Conservation (phyloP, 495 filamentous ascomycete genomes). For the Hypomontagnella monticulosa region DNA sequence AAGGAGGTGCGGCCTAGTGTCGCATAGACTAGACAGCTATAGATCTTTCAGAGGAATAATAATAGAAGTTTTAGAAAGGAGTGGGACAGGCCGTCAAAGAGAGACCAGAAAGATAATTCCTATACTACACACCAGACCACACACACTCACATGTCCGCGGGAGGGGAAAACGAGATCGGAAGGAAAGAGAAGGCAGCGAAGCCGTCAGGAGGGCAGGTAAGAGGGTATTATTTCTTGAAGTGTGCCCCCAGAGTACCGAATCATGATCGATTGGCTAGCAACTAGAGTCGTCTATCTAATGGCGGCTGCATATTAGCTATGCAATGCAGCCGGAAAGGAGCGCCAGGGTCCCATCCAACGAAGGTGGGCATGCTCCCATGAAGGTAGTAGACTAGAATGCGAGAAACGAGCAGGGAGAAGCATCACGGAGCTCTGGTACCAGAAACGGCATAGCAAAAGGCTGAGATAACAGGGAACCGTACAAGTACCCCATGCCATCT, state of each 20-base stretch:
- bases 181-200: conserved; percentile 34
- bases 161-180: conserved; percentile 42
- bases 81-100: conserved; percentile 40
- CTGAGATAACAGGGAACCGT: conserved; percentile 29
- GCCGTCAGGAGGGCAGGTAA: conserved; percentile 33
- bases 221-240: conserved; percentile 45
- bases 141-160: conserved; percentile 34
- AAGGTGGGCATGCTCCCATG: conserved; percentile 16
- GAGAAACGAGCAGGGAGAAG: conserved; percentile 29
- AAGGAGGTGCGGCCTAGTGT: conserved; percentile 32
- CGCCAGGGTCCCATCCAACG: conserved; percentile 30
- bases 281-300: conserved; percentile 35
- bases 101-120: conserved; percentile 37
- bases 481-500: conserved; percentile 28
- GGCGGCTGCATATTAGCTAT: conserved; percentile 40
- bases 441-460: conserved; percentile 32
- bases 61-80: conserved; percentile 32
- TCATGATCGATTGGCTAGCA: conserved; percentile 46
- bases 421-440: conserved; percentile 35
- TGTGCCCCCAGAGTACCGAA: conserved; percentile 27
- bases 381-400: neutral
- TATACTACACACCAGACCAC: conserved; percentile 42
- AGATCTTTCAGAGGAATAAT: conserved; percentile 27
- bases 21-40: conserved; percentile 33
- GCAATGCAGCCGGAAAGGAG: conserved; percentile 48